Evolutionary conservation across 73 alveolate species (phyloP), one percentile per base, ranked within the genome.

Genomic region (Tetrahymena malaccensis): DNA sequence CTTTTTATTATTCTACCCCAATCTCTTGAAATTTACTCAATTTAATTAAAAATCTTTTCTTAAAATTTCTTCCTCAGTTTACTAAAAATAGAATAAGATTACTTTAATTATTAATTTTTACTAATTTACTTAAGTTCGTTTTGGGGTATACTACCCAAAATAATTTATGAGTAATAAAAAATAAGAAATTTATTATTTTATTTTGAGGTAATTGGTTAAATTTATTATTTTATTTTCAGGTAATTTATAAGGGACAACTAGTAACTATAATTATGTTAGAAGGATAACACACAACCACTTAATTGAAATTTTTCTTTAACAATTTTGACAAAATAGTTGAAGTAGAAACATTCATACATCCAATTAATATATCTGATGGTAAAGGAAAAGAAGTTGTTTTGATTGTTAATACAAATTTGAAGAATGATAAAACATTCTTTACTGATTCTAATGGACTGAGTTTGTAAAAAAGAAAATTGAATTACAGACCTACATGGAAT

Each of bases 381-480:
- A 43, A 85, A 58, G 97, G 97, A 89, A 95, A 95, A 37, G 95
- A 95, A 37, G 83, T 95, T 21, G 95, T 95, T 34, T 43, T 95
- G 93, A 40, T 85, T 35, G 40, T 95, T 21, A 94, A 95, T 16
- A 95, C 94, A n/a, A 93, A 95, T 83, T 55, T 94, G 17, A 55
- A 96, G 43, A 96, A 96, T 84, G 37, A 94, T 13, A 57, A 85
- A 10, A 96, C 96, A 11, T 97, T 97, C 94, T 97, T 94, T 43
- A 97, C 99, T 10, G 99, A 97, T 56, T 94, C 97, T 21, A 96
- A 97, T 94, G 99, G 99, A 19, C 93, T 97, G 43, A 94, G 94
- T 56, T 93, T 97, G 96, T 94, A 97, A 84, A 70, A 96, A 94
- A 85, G 99, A 94, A 56, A 96, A 7, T 16, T 96, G 21, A 84